Evolutionary conservation across 768 basidiomycete species (phyloP).

Genomic region (Exidia glandulosa): DNA sequence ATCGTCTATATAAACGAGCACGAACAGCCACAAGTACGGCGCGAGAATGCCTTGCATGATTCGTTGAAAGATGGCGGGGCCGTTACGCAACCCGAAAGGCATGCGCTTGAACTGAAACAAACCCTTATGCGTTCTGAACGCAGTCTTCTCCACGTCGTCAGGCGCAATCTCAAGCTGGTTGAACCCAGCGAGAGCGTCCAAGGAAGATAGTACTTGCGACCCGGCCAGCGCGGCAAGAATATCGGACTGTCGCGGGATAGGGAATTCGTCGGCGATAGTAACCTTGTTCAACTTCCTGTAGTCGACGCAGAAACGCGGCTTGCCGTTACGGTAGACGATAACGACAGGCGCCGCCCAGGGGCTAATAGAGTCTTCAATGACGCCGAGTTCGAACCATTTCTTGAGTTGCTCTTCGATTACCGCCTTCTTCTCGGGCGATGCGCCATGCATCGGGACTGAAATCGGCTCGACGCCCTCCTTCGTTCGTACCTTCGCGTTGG

Average conservation of each 20-base stretch:
- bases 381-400: slow-evolving; percentile 22
- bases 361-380: slow-evolving; percentile 30
- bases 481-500: slow-evolving; percentile 16
- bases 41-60: slow-evolving; percentile 28
- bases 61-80: background rate
- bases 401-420: slow-evolving; percentile 20
- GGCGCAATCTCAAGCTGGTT: slow-evolving; percentile 24
- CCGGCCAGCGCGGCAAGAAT: slow-evolving; percentile 22
- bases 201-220: slow-evolving; percentile 19
- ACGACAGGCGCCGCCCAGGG: slow-evolving; percentile 25
- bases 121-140: slow-evolving; percentile 29
- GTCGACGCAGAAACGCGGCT: slow-evolving; percentile 27
- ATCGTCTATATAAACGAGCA: slow-evolving; percentile 7
- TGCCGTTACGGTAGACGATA: slow-evolving; percentile 27
- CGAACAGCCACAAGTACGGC: background rate
- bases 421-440: slow-evolving; percentile 14
- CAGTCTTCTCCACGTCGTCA: slow-evolving; percentile 22
- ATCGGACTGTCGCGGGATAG: slow-evolving; percentile 16
- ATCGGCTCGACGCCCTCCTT: slow-evolving; percentile 12
- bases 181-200: slow-evolving; percentile 30
- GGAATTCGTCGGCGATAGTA: slow-evolving; percentile 19
- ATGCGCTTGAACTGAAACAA: slow-evolving; percentile 31
- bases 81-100: slow-evolving; percentile 27
- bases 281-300: slow-evolving; percentile 18
- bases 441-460: slow-evolving; percentile 13